phyloP scores from a whole-genome alignment of 306 rosid genomes.

The Quercus berberidifolia region DNA sequence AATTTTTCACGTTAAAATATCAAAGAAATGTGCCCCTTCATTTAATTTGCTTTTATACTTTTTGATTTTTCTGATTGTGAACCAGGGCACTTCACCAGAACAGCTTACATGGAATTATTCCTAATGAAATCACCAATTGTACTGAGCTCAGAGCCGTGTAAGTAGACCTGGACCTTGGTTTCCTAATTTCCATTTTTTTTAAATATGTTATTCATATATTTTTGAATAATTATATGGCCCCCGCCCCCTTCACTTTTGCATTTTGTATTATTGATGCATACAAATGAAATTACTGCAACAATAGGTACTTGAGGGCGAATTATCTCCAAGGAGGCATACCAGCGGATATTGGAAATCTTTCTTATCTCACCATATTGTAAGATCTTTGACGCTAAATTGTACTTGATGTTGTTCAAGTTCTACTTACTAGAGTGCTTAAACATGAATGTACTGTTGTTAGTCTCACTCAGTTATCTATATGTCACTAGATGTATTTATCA shows the following conservation, averaged over 20 bases:
- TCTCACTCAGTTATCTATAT: background rate
- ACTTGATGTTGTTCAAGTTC: background rate
- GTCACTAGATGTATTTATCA: background rate
- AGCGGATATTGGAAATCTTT: constrained; percentile 79
- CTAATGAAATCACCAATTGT: constrained; percentile 78
- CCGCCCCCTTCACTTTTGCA: background rate
- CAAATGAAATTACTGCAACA: too few species aligned
- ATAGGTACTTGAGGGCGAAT: constrained; percentile 91
- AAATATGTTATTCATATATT: background rate
- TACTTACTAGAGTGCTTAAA: background rate
- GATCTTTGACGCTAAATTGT: constrained; percentile 13
- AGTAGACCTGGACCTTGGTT: constrained; percentile 23
- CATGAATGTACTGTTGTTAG: background rate
- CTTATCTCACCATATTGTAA: constrained; percentile 83
- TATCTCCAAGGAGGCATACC: constrained; percentile 95
- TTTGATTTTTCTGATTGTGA: constrained; percentile 10
- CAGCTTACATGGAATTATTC: constrained; percentile 85
- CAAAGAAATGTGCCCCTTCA: background rate
- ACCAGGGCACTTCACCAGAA: constrained; percentile 94
- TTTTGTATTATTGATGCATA: background rate
- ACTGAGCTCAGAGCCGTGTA: constrained; percentile 90
- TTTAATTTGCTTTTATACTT: background rate
- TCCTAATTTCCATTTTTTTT: background rate
- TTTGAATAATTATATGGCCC: background rate
- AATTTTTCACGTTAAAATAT: background rate